Base-by-base conservation (phyloP, 352 stramenopile species). In the Globisporangium takayamanum region DNA sequence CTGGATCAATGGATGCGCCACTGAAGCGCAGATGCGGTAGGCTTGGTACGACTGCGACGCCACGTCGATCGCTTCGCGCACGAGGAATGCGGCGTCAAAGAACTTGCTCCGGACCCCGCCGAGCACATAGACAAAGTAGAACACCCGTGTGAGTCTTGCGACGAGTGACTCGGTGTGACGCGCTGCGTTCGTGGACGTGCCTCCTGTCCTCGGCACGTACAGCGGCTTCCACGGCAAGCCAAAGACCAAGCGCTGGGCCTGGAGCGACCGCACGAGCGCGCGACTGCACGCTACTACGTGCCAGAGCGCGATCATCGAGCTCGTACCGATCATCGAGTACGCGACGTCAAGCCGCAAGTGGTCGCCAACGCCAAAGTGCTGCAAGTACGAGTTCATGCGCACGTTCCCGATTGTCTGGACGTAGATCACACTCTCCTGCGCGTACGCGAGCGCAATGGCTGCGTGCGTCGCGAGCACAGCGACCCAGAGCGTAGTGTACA, bases 11-110 rank as follows among this genome's bases (percentile, higher is more conserved):
- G 12, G 37, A 25, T 51, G 51, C 0, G 53, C 48, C 12, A 75
- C 6, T 5, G 63, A 54, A 3, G 58, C 57, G 37, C 62, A 68
- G 26, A 61, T 64, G 51, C 54, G 53, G 28, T 73, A 69, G 12
- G 46, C 55, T 54, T 71, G 68, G 42, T 67, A 71, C 0, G 63
- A 68, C 50, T 76, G 65, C 2, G 62, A 63, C 20, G 53, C 56
- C 11, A 65, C 49, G 41, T 69, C 62, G 12, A 76, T 22, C 5
- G 61, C 46, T 42, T 71, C 65, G 15, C 68, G 65, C 1, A 62
- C 15, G 2, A 59, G 46, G 22, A 69, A 69, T 3, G 66, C 48
- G 26, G 57, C 60, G 12, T 51, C 59, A 20, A 73, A 76, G 30
- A 64, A 67, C 42, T 64, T 55, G 18, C 62, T 73, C 26, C 71